These are phyloP conservation scores for Hymenoscyphus repandus DNA, from an alignment of 2,329 filamentous ascomycete genomes.

Conservation along the genomic window DNA sequence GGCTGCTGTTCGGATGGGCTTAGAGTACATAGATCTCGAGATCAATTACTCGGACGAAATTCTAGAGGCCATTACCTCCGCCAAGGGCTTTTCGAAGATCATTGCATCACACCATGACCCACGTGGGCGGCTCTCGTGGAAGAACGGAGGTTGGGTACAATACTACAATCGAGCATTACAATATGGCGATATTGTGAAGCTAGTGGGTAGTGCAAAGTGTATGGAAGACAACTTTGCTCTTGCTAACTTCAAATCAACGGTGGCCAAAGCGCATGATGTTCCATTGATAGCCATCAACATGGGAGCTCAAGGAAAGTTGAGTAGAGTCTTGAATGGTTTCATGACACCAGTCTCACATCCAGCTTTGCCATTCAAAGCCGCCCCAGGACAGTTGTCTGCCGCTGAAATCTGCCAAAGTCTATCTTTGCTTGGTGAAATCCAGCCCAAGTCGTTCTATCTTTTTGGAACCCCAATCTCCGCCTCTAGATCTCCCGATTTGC, in stretches of 20 bases:
- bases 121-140: constrained; percentile 73
- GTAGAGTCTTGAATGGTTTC: constrained; percentile 84
- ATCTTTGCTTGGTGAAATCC: constrained; percentile 72
- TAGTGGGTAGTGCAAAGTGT: constrained; percentile 73
- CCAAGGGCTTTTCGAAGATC: constrained; percentile 68
- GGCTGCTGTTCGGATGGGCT: constrained; percentile 73
- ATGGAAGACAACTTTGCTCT: constrained; percentile 85
- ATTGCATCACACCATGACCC: constrained; percentile 97
- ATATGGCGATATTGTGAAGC: constrained; percentile 89
- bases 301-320: constrained; percentile 81
- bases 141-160: constrained; percentile 84
- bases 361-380: constrained; percentile 83
- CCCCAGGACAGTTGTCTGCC: constrained; percentile 88
- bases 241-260: constrained; percentile 73
- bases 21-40: constrained; percentile 91
- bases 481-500: constrained; percentile 81
- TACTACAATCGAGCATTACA: constrained; percentile 87
- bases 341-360: constrained; percentile 93
- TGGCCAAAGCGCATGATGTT: constrained; percentile 66
- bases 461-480: constrained; percentile 81
- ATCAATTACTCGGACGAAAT: constrained; percentile 78
- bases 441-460: constrained; percentile 72
- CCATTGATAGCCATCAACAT: constrained; percentile 96
- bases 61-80: constrained; percentile 60
- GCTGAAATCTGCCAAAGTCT: constrained; percentile 79